Base-by-base conservation (phyloP, 2,329 filamentous ascomycete genomes). In the Aspergillus ibericus region DNA sequence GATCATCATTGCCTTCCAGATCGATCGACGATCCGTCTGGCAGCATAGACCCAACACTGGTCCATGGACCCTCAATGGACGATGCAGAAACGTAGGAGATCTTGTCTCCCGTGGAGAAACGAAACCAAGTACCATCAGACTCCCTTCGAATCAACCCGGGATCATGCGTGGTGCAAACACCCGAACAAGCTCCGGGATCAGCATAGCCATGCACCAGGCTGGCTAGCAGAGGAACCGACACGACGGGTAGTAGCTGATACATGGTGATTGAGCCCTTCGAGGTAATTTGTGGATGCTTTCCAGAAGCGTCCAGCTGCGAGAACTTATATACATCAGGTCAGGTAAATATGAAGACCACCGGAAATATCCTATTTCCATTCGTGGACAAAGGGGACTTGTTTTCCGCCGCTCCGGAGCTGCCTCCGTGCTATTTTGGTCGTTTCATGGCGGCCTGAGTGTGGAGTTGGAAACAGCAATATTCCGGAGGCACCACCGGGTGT, bases 21-120 rank as follows among this genome's bases (percentile, higher is more conserved):
- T 79, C 71, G 59, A 80, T 82, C 32, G 72, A 80, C 6, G 78
- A 80, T 3, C 79, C 78, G n/a, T 59, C 63, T 0, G 78, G 75
- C 10, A 84, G 70, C 38, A 80, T 77, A 10, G 77, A 77, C 12
- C 81, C 81, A 48, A 78, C 68, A 53, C 75, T 75, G 1, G 73
- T 78, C 82, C 82, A 84, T n/a, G 82, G 81, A 0, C 82, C 82
- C 5, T 70, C 70, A 35, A 84, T 74, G 3, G 72, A 68, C 0
- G 78, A 74, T 2, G 82, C 76, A n/a, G 75, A 80, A 49, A 80
- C 77, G 47, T 83, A 78, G 1, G 78, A 75, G 32, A 85, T 80
- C 52, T 78, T 75, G 22, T 78, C 77, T 20, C 80, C 80, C 0
- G 82, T 84, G 0, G 80, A 81, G 65, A 84, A 84, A 9, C 81